Evolutionary conservation across 1,139 yeast species (phyloP).

Genomic region (Suhomyces chickasaworum): DNA sequence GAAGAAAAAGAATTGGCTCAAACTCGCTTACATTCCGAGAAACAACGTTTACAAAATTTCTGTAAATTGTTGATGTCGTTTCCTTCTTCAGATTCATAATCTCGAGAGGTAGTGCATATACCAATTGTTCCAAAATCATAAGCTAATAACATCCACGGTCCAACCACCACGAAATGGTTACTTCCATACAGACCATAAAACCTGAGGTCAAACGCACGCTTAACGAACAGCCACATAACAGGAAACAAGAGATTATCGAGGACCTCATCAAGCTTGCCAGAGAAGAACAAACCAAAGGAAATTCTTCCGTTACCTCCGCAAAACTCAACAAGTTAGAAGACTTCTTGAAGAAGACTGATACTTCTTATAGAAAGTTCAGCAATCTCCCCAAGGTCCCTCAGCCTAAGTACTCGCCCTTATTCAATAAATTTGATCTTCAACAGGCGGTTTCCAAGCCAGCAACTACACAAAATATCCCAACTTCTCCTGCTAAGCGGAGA

Average conservation of each 20-base stretch:
- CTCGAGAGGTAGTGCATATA: neutral
- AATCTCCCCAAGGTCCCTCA: slow-evolving; percentile 18
- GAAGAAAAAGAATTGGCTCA: neutral
- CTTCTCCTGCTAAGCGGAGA: slow-evolving; percentile 3
- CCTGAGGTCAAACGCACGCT: slow-evolving; percentile 2
- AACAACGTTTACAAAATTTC: neutral
- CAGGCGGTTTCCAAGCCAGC: slow-evolving; percentile 9
- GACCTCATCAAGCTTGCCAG: slow-evolving; percentile 24
- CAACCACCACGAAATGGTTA: slow-evolving; percentile 8
- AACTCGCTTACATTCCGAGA: neutral
- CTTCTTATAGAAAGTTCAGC: slow-evolving; percentile 8
- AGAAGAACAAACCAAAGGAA: slow-evolving; percentile 26
- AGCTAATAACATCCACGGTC: neutral
- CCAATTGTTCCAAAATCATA: slow-evolving; percentile 7
- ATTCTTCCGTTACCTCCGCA: slow-evolving; percentile 24
- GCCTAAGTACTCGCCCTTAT: slow-evolving; percentile 23
- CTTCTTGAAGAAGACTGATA: slow-evolving; percentile 11
- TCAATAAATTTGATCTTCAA: slow-evolving; percentile 19
- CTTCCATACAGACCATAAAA: slow-evolving; percentile 6
- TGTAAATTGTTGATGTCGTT: neutral
- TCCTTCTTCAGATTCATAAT: neutral
- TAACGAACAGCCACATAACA: slow-evolving; percentile 2
- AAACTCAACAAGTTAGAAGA: slow-evolving; percentile 22
- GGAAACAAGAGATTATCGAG: slow-evolving; percentile 21
- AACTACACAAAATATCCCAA: neutral